Evolutionary conservation across 306 rosid genomes (phyloP).

Genomic region (Lathyrus sativus): DNA sequence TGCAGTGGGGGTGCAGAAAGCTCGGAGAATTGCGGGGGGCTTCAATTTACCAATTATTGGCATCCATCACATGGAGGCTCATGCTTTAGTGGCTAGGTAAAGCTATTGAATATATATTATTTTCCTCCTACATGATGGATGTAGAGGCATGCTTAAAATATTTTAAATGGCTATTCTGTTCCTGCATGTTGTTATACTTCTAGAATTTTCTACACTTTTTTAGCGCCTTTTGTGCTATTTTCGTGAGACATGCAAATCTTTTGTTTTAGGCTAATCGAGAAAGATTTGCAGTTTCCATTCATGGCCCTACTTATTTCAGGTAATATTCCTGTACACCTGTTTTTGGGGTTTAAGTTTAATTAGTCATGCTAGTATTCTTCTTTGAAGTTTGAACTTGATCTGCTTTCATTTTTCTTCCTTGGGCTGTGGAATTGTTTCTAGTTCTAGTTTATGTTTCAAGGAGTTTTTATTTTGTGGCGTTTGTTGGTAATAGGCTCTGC

Average conservation of each 20-base stretch:
- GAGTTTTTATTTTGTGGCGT: constrained; percentile 22
- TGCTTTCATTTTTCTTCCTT: constrained; percentile 25
- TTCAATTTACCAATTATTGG: constrained; percentile 78
- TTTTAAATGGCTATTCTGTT: constrained; percentile 30
- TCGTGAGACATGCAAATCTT: constrained; percentile 31
- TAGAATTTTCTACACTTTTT: constrained; percentile 7
- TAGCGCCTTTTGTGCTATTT: constrained; percentile 26
- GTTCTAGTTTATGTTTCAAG: constrained; percentile 7
- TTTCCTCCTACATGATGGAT: constrained; percentile 11
- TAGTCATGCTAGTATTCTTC: constrained; percentile 29
- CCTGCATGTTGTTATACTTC: constrained; percentile 25
- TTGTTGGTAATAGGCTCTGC: constrained; percentile 3
- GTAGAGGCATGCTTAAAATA: constrained; percentile 17
- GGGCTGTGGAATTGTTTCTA: constrained; percentile 13
- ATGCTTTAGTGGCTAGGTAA: constrained; percentile 97
- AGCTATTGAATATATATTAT: constrained; percentile 11
- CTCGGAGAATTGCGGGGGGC: constrained; percentile 67
- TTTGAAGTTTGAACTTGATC: not conserved
- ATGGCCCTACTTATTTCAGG: constrained; percentile 91
- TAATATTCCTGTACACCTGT: constrained; percentile 30
- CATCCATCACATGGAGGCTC: constrained; percentile 98
- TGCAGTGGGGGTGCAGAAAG: constrained; percentile 95
- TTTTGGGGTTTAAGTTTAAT: constrained; percentile 3
- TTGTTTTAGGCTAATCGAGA: constrained; percentile 66
- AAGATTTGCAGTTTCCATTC: constrained; percentile 86